Percentiles rank a stretch among this genome's conserved stretches.
Evolutionary conservation across 768 basidiomycete species (phyloP).

Genomic region (Mycena olivaceomarginata): DNA sequence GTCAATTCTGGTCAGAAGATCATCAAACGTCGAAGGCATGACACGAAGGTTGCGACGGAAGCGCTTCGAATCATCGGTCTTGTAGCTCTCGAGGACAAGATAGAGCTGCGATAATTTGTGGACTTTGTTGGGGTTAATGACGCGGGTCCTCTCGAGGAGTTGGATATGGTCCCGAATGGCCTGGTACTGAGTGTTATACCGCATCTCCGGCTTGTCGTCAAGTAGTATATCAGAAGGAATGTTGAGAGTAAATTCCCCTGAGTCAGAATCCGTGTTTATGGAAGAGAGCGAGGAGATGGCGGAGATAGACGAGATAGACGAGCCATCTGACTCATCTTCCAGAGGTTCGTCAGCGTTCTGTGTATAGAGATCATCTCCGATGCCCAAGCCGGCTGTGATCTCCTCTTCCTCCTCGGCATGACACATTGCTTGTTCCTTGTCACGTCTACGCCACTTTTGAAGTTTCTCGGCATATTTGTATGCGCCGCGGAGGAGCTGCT

Average conservation of each 20-base stretch:
- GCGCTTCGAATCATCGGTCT: neutral
- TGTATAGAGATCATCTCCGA: no score
- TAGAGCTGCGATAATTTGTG: neutral
- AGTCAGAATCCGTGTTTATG: neutral
- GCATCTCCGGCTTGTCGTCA: neutral
- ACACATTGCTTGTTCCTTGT: neutral
- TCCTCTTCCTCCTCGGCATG: no score
- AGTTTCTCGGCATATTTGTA: neutral
- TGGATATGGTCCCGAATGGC: neutral
- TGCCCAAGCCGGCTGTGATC: no score
- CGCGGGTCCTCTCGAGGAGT: neutral
- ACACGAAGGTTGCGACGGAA: neutral
- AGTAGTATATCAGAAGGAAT: no score
- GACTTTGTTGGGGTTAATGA: neutral
- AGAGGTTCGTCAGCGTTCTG: no score
- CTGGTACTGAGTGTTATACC: neutral
- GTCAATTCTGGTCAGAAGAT: neutral
- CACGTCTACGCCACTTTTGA: neutral
- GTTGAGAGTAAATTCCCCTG: neutral
- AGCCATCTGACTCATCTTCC: neutral
- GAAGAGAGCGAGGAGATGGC: neutral
- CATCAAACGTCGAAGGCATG: neutral
- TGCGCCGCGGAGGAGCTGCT: neutral
- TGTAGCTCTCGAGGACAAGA: neutral
- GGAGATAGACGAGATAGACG: neutral